Conservation (phyloP, 1,284 basidiomycete genomes). For the Ganoderma multipileum region DNA sequence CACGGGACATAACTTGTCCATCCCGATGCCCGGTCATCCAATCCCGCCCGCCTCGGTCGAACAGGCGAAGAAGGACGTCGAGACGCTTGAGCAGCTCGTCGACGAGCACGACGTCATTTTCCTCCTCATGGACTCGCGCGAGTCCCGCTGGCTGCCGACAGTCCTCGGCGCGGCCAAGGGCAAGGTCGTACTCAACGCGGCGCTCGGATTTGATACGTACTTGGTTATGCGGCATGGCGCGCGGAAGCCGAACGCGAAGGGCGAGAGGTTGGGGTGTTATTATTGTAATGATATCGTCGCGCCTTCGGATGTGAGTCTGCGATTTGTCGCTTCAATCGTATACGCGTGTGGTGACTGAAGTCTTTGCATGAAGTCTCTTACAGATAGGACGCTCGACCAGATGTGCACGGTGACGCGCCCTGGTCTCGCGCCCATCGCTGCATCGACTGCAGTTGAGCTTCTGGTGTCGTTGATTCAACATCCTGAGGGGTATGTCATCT, state of each 20-base stretch:
- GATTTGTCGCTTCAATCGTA: no score
- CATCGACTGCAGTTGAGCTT: constrained; percentile 91
- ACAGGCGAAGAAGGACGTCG: constrained; percentile 72
- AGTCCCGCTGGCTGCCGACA: constrained; percentile 95
- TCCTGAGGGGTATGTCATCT: constrained; percentile 73
- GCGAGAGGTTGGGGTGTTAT: constrained; percentile 84
- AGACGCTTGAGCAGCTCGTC: constrained; percentile 78
- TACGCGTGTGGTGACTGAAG: background rate
- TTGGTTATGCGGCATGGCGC: constrained; percentile 97
- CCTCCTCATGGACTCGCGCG: constrained; percentile 97
- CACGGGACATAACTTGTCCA: constrained; percentile 74
- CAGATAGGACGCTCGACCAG: constrained; percentile 95
- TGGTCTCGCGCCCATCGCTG: constrained; percentile 92
- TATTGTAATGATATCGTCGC: constrained; percentile 99
- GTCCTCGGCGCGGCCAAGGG: constrained; percentile 83
- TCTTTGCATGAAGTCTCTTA: constrained; percentile 72
- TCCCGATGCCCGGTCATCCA: constrained; percentile 99
- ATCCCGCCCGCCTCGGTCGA: constrained; percentile 66
- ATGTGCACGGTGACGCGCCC: constrained; percentile 99
- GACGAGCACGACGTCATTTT: constrained; percentile 90
- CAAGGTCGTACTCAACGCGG: constrained; percentile 96
- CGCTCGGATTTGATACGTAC: constrained; percentile 95
- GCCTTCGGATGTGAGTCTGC: constrained; percentile 82
- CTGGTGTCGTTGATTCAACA: constrained; percentile 92
- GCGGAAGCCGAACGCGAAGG: constrained; percentile 48